Percentiles rank a stretch among this genome's conserved stretches.
Evolutionary conservation across 2,329 filamentous ascomycete genomes (phyloP).

Genomic region (Helicocarpus griseus): DNA sequence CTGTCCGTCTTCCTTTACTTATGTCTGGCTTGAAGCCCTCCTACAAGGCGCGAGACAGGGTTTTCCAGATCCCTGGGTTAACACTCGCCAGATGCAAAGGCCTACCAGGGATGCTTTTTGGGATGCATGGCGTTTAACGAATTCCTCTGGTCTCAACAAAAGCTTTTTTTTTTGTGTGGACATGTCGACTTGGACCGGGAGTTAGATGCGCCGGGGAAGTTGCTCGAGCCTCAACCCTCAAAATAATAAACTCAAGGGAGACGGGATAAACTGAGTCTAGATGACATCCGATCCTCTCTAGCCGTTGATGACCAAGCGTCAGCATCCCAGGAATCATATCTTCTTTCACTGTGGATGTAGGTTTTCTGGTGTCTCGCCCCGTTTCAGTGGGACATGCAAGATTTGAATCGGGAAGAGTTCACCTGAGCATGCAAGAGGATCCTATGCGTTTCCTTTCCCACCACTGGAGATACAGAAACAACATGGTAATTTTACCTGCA

Average conservation of each 20-base stretch:
- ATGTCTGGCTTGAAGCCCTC: neutral
- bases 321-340: neutral
- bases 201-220: neutral
- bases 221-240: neutral
- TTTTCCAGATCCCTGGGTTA: neutral
- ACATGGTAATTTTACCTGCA: conserved; percentile 1
- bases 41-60: neutral
- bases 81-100: neutral
- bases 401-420: neutral
- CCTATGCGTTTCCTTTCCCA: neutral
- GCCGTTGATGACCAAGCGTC: neutral
- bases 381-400: neutral
- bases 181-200: neutral
- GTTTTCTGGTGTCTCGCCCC: neutral
- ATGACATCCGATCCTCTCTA: neutral
- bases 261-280: neutral
- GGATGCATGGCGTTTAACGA: neutral
- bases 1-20: neutral
- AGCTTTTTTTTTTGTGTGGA: neutral
- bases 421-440: conserved; percentile 1
- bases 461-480: conserved; percentile 1
- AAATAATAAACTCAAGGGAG: neutral
- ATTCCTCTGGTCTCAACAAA: neutral
- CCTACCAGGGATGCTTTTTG: neutral
- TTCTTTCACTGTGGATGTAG: neutral